Conservation (phyloP, 140 eudicot genomes). For the Erigeron philadelphicus region DNA sequence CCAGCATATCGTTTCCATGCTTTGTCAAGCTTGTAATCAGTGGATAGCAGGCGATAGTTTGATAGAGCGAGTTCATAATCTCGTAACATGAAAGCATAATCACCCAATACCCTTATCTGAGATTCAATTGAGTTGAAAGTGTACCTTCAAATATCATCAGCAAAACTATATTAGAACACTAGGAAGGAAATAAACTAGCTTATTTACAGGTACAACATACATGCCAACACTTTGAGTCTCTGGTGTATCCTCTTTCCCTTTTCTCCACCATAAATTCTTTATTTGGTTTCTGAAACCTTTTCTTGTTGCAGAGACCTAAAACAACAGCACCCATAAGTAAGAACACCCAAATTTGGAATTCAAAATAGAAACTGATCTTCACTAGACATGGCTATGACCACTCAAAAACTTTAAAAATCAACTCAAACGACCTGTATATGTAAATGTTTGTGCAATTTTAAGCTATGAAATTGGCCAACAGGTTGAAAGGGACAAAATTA, state of each 20-base stretch:
- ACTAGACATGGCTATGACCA: neutral
- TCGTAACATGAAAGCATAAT: constrained; percentile 90
- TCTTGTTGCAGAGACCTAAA: constrained; percentile 92
- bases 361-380: neutral
- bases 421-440: too few species aligned
- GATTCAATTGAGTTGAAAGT: constrained; percentile 88
- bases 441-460: too few species aligned
- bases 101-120: constrained; percentile 93
- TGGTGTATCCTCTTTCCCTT: constrained; percentile 82
- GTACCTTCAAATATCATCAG: constrained; percentile 53
- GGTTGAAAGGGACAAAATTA: too few species aligned
- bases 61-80: constrained; percentile 97
- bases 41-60: constrained; percentile 81
- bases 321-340: constrained; percentile 15
- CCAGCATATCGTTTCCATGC: constrained; percentile 99
- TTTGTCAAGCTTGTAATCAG: constrained; percentile 96
- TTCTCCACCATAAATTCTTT: constrained; percentile 98
- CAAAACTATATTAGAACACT: constrained; percentile 26
- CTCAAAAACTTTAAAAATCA: neutral
- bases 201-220: constrained; percentile 37
- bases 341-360: neutral
- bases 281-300: constrained; percentile 95
- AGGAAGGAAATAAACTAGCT: neutral
- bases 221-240: constrained; percentile 55
- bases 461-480: too few species aligned